Evolutionary conservation across 371 early-diverging fungal genomes (phyloP).

Genomic region (Rhizopus stolonifer): DNA sequence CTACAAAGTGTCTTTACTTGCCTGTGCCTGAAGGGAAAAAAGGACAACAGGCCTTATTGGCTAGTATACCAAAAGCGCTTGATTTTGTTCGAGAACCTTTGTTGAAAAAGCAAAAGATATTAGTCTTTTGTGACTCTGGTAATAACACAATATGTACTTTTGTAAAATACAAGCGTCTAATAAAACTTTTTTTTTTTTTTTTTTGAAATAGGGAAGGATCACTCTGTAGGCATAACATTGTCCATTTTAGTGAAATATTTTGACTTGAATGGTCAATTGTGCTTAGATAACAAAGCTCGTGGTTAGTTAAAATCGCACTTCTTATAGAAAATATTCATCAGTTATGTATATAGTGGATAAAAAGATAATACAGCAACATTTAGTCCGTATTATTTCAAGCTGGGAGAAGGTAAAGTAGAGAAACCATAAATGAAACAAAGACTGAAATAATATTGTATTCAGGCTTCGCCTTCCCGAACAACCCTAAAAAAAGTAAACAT

Average conservation of each 20-base stretch:
- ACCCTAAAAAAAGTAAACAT: constrained; percentile 68
- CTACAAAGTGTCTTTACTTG: constrained; percentile 52
- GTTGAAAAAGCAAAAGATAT: constrained; percentile 23
- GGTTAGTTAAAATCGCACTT: constrained; percentile 6
- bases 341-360: constrained; percentile 54
- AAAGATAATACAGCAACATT: constrained; percentile 59
- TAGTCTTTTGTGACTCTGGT: constrained; percentile 61
- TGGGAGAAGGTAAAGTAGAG: constrained; percentile 52
- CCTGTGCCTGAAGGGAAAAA: constrained; percentile 74
- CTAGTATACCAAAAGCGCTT: constrained; percentile 56
- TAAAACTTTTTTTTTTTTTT: too few species aligned
- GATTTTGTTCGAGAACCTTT: constrained; percentile 42
- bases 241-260: constrained; percentile 61
- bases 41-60: constrained; percentile 60
- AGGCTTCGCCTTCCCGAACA: constrained; percentile 55
- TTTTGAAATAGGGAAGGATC: constrained; percentile 64
- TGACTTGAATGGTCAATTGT: constrained; percentile 38
- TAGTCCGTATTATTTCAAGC: constrained; percentile 67
- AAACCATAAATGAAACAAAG: not conserved
- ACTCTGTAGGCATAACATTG: constrained; percentile 78
- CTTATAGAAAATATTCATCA: not conserved
- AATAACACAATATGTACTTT: constrained; percentile 13
- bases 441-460: too few species aligned
- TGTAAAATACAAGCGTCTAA: too few species aligned
- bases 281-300: constrained; percentile 9